Conservation (phyloP, 768 basidiomycete species). For the Cystofilobasidium macerans region DNA sequence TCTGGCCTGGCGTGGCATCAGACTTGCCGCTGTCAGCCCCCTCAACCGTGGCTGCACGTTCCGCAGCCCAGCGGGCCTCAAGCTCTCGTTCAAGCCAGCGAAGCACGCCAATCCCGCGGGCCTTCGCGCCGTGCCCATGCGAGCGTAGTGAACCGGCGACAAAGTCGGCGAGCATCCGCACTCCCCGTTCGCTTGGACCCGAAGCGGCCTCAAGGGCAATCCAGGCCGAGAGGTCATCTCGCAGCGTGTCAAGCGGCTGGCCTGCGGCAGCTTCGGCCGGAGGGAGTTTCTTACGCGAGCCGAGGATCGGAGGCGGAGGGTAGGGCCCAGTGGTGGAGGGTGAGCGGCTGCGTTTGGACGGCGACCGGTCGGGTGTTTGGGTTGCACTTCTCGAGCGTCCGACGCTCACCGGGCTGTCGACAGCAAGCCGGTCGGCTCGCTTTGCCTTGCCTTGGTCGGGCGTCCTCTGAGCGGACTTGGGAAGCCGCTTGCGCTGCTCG, state of each 20-base stretch:
- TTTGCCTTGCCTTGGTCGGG: not conserved
- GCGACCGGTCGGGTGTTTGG: not conserved
- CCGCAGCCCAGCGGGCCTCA: not conserved
- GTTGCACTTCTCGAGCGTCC: not conserved
- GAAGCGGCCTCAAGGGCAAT: not conserved
- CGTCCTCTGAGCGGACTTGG: not conserved
- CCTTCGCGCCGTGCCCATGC: slow-evolving; percentile 7
- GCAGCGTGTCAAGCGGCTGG: slow-evolving; percentile 13
- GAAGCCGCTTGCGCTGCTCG: not conserved
- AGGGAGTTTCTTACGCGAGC: not conserved
- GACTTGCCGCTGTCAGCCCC: too few species aligned
- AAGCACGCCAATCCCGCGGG: slow-evolving; percentile 7
- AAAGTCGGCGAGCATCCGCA: slow-evolving; percentile 6
- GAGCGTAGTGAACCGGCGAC: slow-evolving; percentile 4
- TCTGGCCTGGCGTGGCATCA: not conserved
- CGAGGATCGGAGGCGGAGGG: slow-evolving; percentile 10
- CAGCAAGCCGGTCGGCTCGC: too few species aligned
- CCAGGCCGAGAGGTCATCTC: slow-evolving; percentile 5
- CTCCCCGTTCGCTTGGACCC: slow-evolving; percentile 1
- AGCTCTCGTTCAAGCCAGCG: slow-evolving; percentile 15
- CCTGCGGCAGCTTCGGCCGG: too few species aligned
- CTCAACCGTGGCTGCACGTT: too few species aligned
- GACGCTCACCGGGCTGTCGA: not conserved
- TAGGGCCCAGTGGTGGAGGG: not conserved
- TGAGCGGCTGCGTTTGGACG: not conserved